Percentiles rank a stretch among this genome's conserved stretches.
Evolutionary conservation across 192 early-diverging fungal genomes (phyloP).

Genomic region (Kappamyces sp.): DNA sequence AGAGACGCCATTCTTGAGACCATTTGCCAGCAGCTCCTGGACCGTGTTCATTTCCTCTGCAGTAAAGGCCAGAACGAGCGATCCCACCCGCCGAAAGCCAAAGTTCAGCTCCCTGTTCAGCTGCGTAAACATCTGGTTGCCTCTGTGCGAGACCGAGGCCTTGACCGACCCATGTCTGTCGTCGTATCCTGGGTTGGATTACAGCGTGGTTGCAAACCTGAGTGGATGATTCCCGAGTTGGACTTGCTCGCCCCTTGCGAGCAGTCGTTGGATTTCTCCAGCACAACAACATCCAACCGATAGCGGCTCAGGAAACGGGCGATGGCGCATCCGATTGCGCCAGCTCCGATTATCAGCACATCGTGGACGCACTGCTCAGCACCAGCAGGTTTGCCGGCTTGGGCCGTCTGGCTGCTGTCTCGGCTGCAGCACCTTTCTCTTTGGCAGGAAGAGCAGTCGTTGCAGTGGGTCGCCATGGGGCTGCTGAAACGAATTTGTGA

Average conservation of each 20-base stretch:
- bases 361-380: conserved; percentile 14
- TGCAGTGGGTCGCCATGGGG: too few species aligned
- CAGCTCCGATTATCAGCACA: conserved; percentile 40
- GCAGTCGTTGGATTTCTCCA: conserved; percentile 39
- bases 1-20: conserved; percentile 36
- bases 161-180: conserved; percentile 41
- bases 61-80: conserved; percentile 36
- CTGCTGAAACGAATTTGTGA: too few species aligned
- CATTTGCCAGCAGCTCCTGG: conserved; percentile 32
- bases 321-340: conserved; percentile 40
- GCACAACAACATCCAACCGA: conserved; percentile 21
- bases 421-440: too few species aligned
- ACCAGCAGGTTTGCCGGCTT: too few species aligned
- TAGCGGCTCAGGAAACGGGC: conserved; percentile 34
- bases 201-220: too few species aligned
- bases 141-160: conserved; percentile 21
- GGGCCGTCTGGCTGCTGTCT: too few species aligned
- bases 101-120: conserved; percentile 39
- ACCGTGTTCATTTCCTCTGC: conserved; percentile 22
- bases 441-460: too few species aligned
- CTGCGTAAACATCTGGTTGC: conserved; percentile 32
- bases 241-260: conserved; percentile 38
- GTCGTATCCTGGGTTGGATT: conserved; percentile 30
- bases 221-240: conserved; percentile 40
- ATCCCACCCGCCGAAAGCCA: conserved; percentile 38